Percentiles rank a stretch among this genome's conserved stretches.
These are phyloP conservation scores for Skeletonema marinoi DNA, from an alignment of 108 stramenopile genomes.

Conservation along the genomic window DNA sequence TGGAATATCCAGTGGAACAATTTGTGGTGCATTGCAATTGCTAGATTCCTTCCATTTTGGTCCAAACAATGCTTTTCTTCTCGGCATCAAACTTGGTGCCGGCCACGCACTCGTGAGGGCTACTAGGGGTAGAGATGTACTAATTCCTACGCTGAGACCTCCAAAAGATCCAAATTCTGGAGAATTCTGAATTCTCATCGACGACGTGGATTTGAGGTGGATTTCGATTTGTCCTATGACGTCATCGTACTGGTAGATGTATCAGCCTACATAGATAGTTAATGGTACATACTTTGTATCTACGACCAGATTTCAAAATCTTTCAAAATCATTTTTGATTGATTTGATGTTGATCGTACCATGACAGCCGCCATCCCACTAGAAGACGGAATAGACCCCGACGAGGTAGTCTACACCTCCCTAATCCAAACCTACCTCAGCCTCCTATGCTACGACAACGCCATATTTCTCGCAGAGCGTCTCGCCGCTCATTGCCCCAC, in stretches of 20 bases:
- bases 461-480: conserved; percentile 83
- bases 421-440: conserved; percentile 80
- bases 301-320: too few species aligned
- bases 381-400: background rate
- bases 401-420: conserved; percentile 64
- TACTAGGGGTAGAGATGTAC: too few species aligned
- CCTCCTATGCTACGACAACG: conserved; percentile 77
- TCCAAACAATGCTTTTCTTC: background rate
- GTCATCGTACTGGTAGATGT: background rate
- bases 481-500: conserved; percentile 58
- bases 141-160: too few species aligned
- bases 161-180: too few species aligned
- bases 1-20: background rate
- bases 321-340: too few species aligned
- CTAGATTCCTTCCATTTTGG: background rate
- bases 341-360: background rate
- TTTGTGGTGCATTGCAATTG: background rate
- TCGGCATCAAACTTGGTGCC: background rate
- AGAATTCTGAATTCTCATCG: too few species aligned
- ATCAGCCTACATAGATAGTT: too few species aligned
- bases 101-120: background rate
- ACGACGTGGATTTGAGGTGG: too few species aligned
- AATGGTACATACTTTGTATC: too few species aligned
- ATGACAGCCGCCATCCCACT: background rate
- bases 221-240: background rate